phyloP scores from a whole-genome alignment of 139 green algal genomes.

The Spirogloea muscicola region DNA sequence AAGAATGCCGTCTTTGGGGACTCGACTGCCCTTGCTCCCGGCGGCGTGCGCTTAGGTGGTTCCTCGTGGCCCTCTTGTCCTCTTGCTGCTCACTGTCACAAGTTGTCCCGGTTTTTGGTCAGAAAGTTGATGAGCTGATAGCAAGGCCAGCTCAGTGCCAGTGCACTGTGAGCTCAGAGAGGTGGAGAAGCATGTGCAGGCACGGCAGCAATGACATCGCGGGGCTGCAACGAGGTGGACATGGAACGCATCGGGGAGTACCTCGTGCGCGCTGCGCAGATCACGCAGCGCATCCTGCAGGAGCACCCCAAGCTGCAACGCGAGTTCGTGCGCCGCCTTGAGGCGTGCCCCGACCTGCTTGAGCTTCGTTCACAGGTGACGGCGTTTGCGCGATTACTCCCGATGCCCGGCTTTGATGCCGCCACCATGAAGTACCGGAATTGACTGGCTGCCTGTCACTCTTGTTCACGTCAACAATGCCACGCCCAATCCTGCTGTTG shows the following conservation, averaged over 20 bases:
- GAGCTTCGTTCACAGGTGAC: no score
- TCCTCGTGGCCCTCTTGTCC: neutral
- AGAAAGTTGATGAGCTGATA: neutral
- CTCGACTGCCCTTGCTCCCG: conserved; percentile 68
- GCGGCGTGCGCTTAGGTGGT: conserved; percentile 71
- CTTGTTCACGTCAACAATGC: no score
- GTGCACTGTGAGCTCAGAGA: neutral
- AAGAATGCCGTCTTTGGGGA: conserved; percentile 87
- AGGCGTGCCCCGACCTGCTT: conserved; percentile 32
- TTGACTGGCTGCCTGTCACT: no score
- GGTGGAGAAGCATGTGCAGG: conserved; percentile 10
- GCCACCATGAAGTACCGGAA: neutral
- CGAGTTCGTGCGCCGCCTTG: conserved; percentile 67
- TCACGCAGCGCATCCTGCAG: conserved; percentile 65
- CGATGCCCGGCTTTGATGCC: conserved; percentile 46
- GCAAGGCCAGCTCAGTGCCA: neutral
- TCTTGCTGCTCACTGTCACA: neutral
- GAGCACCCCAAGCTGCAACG: conserved; percentile 53
- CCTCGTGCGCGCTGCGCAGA: conserved; percentile 63
- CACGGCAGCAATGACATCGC: conserved; percentile 77
- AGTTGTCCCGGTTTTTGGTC: neutral
- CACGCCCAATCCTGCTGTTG: no score
- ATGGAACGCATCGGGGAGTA: conserved; percentile 71
- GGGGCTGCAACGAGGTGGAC: conserved; percentile 66
- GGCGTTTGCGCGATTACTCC: conserved; percentile 79